These are phyloP conservation scores for Edaphochlamys debaryana DNA, from an alignment of 139 green algal species.

Conservation along the genomic window DNA sequence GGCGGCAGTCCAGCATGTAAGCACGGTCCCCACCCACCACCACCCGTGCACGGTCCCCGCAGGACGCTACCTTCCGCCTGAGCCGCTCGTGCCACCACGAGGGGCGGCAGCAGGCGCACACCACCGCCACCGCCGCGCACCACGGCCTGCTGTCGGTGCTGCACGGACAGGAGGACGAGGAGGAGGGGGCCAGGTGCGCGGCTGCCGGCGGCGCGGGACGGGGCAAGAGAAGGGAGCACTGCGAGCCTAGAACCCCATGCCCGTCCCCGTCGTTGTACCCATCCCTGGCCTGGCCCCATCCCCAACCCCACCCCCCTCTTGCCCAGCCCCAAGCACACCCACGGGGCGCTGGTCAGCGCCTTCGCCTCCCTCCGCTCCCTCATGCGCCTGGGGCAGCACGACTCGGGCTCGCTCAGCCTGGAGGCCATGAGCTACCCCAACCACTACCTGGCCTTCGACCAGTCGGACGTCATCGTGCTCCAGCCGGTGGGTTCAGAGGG, in stretches of 20 bases:
- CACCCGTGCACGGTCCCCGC: no score
- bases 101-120: background rate
- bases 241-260: no score
- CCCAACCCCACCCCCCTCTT: no score
- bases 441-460: conserved; percentile 37
- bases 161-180: background rate
- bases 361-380: conserved; percentile 20
- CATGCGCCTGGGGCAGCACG: conserved; percentile 35
- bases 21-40: no score
- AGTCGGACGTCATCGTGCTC: conserved; percentile 25
- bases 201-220: no score
- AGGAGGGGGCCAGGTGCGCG: background rate
- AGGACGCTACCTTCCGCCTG: conserved; percentile 44
- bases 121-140: conserved; percentile 1
- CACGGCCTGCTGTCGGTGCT: conserved; percentile 36
- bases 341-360: background rate
- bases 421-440: conserved; percentile 42
- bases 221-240: no score
- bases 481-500: conserved; percentile 12
- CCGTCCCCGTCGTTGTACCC: no score
- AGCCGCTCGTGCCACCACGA: conserved; percentile 29
- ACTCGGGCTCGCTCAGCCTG: conserved; percentile 37
- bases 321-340: no score
- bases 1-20: no score
- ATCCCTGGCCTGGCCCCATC: no score